Conservation (phyloP, 2,329 filamentous ascomycete species). For the Plenodomus tracheiphilus region DNA sequence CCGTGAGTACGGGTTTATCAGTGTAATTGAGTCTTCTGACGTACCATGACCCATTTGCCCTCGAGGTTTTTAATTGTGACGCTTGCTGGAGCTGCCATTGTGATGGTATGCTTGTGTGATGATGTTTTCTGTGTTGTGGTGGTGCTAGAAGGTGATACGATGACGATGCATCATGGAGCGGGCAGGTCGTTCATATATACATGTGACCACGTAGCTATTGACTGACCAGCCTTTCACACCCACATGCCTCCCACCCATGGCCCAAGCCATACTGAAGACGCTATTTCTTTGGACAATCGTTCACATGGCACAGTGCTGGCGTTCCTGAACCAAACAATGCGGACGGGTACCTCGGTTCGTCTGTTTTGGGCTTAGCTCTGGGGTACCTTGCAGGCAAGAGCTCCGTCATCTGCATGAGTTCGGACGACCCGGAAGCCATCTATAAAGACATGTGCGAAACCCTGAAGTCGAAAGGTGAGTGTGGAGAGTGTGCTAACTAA, state of each 20-base stretch:
- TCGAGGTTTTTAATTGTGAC: slow-evolving; percentile 41
- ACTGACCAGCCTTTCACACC: slow-evolving; percentile 12
- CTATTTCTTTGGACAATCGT: slow-evolving; percentile 11
- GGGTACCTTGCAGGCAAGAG: background rate
- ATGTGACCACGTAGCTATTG: background rate
- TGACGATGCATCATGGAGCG: background rate
- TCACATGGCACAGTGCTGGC: slow-evolving; percentile 16
- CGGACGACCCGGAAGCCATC: background rate
- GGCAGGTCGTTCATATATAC: background rate
- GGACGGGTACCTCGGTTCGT: slow-evolving; percentile 21
- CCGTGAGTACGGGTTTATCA: background rate
- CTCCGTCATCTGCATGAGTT: background rate
- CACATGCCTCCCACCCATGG: slow-evolving; percentile 7
- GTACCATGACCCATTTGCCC: slow-evolving; percentile 47
- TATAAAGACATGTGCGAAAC: no score
- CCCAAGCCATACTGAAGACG: slow-evolving; percentile 8
- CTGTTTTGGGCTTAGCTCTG: slow-evolving; percentile 9
- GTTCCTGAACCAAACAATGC: slow-evolving; percentile 14
- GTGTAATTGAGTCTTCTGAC: slow-evolving; percentile 1
- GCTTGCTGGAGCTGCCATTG: slow-evolving; percentile 44
- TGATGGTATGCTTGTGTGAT: slow-evolving; percentile 5
- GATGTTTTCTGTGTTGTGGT: background rate
- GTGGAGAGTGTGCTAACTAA: no score
- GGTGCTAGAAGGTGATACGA: background rate
- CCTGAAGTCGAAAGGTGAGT: no score